Evolutionary conservation across 495 filamentous ascomycete species (phyloP).

Genomic region (Aspergillus avenaceus): DNA sequence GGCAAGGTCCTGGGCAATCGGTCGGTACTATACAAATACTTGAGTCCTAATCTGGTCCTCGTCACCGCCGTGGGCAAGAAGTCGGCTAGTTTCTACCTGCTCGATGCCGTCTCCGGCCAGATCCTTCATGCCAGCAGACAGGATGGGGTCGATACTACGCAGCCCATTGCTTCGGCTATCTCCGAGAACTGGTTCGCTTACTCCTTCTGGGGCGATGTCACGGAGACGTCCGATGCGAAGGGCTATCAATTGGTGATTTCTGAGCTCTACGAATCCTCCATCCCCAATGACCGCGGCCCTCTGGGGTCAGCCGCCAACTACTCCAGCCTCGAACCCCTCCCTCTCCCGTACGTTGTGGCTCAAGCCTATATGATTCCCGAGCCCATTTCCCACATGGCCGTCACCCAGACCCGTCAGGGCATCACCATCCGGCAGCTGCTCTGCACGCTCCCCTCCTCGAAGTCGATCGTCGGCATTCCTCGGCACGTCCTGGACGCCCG

Average conservation of each 20-base stretch:
- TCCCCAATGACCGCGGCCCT: conserved; percentile 80
- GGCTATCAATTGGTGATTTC: conserved; percentile 85
- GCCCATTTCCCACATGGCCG: conserved; percentile 70
- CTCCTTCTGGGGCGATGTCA: conserved; percentile 68
- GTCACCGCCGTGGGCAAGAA: conserved; percentile 64
- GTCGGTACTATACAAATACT: conserved; percentile 93
- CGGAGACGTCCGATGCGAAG: conserved; percentile 54
- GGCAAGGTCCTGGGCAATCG: conserved; percentile 89
- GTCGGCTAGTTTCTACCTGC: conserved; percentile 67
- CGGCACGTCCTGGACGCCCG: conserved; percentile 75
- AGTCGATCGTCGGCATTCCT: conserved; percentile 75
- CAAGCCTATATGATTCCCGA: conserved; percentile 76
- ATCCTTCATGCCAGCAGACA: conserved; percentile 69
- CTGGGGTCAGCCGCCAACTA: conserved; percentile 65
- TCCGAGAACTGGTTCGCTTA: conserved; percentile 97
- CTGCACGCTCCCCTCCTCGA: conserved; percentile 64
- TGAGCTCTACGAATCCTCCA: conserved; percentile 83
- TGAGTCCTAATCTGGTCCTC: conserved; percentile 82
- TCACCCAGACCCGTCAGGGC: conserved; percentile 87
- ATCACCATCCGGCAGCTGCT: conserved; percentile 84
- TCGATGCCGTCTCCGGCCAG: conserved; percentile 82
- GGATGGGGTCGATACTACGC: conserved; percentile 65
- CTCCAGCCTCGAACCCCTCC: conserved; percentile 61
- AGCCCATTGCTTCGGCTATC: conserved; percentile 70
- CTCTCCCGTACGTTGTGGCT: conserved; percentile 66